Evolutionary conservation across 2,329 filamentous ascomycete species (phyloP), one percentile per base, ranked within the genome.

Genomic region (Epichloe elymi): DNA sequence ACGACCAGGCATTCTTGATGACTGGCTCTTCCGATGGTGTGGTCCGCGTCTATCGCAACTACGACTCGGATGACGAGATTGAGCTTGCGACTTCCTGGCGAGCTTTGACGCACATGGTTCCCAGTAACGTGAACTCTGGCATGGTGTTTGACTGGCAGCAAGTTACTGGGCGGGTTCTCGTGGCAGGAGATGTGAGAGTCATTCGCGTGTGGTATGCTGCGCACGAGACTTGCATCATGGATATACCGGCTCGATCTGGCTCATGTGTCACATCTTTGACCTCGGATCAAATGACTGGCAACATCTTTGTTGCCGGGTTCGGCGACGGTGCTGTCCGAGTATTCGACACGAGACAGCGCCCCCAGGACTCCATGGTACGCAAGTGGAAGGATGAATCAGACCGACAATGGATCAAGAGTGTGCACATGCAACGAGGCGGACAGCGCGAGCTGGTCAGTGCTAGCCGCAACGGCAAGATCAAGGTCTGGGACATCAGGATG

Each of bases 81-180:
- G 86, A 95, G 68, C 78, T 98, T 33, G 89, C 94, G 3, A 89
- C 91, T 0, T 80, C 88, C 17, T 97, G 94, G 81, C 82, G 93
- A 45, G 93, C 93, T 4, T 70, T 98, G 53, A 95, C 88, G 12
- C 88, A 98, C 67, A 85, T 97, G 64, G 86, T 97, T 5, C 88
- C 90, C 4, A 95, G 88, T 65, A 95, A 91, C 61, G 85, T 90
- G 61, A 95, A 95, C 65, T 90, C 90, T 1, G 93, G 93, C 20
- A 85, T 98, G 69, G 91, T 97, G 26, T 94, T 97, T 64, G 91
- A 98, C 66, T 98, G 93, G 93, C 91, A 97, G 65, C 93, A 98
- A 69, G 90, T 94, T n/a, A 88, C 88, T 58, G 93, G 93, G 7
- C 87, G 88, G 54, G 84, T 95, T 7, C 76, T 98, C n/a, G 93